phyloP scores from a whole-genome alignment of 140 eudicot genomes.

The Oenanthe javanica region DNA sequence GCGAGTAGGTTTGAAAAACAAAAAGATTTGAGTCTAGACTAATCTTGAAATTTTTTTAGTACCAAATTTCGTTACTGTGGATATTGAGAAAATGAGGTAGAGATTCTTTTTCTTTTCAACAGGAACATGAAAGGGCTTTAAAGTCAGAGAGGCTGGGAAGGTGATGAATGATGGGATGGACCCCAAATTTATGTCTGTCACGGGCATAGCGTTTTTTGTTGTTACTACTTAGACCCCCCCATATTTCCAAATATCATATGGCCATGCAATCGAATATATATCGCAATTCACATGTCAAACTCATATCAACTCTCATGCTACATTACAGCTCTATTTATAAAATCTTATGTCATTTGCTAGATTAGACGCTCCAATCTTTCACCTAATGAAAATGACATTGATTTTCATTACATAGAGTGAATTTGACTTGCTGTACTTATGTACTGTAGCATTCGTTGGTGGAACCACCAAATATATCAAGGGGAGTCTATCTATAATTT shows the following conservation, averaged over 20 bases:
- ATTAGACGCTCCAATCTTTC: background rate
- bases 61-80: background rate
- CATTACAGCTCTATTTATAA: background rate
- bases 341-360: background rate
- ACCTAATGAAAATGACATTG: background rate
- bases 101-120: background rate
- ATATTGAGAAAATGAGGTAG: background rate
- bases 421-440: no score
- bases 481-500: no score
- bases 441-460: no score
- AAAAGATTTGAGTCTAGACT: no score
- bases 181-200: slow-evolving; percentile 22
- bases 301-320: background rate
- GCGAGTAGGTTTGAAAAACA: no score
- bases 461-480: no score
- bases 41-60: background rate
- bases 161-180: background rate
- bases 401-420: background rate
- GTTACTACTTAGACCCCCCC: background rate
- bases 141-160: background rate
- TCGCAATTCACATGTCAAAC: background rate
- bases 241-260: background rate
- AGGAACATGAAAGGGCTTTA: background rate
- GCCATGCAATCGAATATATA: background rate
- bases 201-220: slow-evolving; percentile 10